Base-by-base conservation (phyloP, 768 basidiomycete genomes). In the Heimioporus sp. region DNA sequence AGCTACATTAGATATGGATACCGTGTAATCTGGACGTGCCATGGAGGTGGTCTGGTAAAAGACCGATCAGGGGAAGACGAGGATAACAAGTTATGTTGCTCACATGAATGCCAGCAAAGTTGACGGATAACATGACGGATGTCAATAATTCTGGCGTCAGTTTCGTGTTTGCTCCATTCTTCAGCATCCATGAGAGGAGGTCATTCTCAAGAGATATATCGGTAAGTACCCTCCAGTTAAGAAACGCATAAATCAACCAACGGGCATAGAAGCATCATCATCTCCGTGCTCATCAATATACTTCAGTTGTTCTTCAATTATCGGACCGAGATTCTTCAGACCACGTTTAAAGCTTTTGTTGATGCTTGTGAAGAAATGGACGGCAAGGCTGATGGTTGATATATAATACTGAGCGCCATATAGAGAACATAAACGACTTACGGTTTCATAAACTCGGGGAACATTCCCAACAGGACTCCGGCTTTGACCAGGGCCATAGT, bases 381-480 rank as follows among this genome's bases (percentile, higher is more conserved):
- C 58, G 24, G 56, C 59, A 1, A 68, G 3, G 3, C 68, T 70
- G 28, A 4, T 15, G 1, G 2, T 3, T 0, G 19, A 11, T n/a
- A 42, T 42, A 7, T 35, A 15, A 12, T n/a, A 15, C 3, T 1
- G 4, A 28, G 24, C 24, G 4, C 8, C 11, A 5, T 20, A 20
- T 10, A 4, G 24, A 3, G 5, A 6, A 32, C 2, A n/a, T n/a
- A 17, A 4, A 21, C 1, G 3, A 49, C 60, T 10, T 53, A 75
- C 73, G 63, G 66, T 53, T 62, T 63, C 40, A 75, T 35, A 36
- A 68, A 62, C 1, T 41, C 34, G 3, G 76, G 78, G 21, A 74
- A 65, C 0, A 66, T 17, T 11, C 52, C 56, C 20, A 75, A 44
- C 9, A 69, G 17, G 2, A 28, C 24, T 0, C 52, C 57, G 13